Percentiles rank a stretch among this genome's conserved stretches.
Evolutionary conservation across 225 moss, liverwort and hornwort genomes (phyloP).

Genomic region (Pseudoscleropodium purum): DNA sequence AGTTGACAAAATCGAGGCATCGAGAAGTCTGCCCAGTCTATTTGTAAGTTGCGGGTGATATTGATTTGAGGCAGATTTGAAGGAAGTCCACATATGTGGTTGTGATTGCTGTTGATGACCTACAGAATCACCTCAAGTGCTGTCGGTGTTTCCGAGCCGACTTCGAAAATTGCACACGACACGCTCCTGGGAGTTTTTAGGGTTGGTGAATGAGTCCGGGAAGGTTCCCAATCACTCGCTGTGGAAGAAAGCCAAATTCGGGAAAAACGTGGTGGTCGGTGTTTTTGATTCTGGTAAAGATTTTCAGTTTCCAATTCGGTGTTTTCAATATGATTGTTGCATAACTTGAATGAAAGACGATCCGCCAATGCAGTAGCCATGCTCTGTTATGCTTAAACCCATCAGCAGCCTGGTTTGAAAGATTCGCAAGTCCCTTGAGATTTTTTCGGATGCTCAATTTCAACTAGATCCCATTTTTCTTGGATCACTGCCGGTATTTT

Average conservation of each 20-base stretch:
- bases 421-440: not conserved
- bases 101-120: not conserved
- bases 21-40: not conserved
- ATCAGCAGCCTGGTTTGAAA: not conserved
- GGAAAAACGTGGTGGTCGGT: conserved; percentile 52
- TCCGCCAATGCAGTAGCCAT: not conserved
- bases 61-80: not conserved
- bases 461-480: not conserved
- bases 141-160: conserved; percentile 49
- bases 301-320: not conserved
- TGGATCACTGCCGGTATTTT: not conserved
- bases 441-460: not conserved
- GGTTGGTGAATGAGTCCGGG: conserved; percentile 33
- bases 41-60: not conserved
- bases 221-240: conserved; percentile 29
- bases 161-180: conserved; percentile 46
- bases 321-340: not conserved
- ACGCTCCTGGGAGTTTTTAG: conserved; percentile 64
- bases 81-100: not conserved
- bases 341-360: not conserved
- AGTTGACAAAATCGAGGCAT: not conserved
- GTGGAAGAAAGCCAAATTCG: conserved; percentile 44
- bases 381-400: not conserved
- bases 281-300: conserved; percentile 57
- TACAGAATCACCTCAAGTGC: conserved; percentile 35